These are phyloP conservation scores for Blastobotrys robertii DNA, from an alignment of 805 yeast species.

Conservation along the genomic window DNA sequence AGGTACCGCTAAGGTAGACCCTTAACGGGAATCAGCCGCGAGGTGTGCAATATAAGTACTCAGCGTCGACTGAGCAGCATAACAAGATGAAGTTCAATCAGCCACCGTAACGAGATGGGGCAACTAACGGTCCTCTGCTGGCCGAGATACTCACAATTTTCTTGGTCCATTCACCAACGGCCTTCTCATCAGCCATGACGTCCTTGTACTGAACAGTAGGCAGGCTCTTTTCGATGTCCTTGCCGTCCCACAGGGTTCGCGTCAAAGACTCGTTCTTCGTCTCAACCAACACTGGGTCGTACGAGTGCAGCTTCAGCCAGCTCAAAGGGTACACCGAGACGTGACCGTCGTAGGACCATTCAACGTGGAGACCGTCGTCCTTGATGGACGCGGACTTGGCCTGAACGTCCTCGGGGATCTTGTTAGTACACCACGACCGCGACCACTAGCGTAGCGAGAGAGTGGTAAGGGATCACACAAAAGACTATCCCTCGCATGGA, in stretches of 20 bases:
- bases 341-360: conserved; percentile 36
- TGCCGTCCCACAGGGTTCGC: conserved; percentile 37
- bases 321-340: conserved; percentile 28
- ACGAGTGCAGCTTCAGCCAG: conserved; percentile 44
- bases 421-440: too few relatives aligned
- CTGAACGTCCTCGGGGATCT: conserved; percentile 27
- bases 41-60: too few relatives aligned
- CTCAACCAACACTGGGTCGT: conserved; percentile 38
- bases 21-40: too few relatives aligned
- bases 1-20: too few relatives aligned
- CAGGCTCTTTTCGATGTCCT: conserved; percentile 30
- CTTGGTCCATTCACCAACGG: conserved; percentile 45
- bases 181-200: conserved; percentile 37
- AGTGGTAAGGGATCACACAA: too few relatives aligned
- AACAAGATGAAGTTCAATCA: too few relatives aligned
- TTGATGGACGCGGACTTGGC: conserved; percentile 16
- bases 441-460: conserved; percentile 6
- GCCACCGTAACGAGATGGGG: too few relatives aligned
- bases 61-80: too few relatives aligned
- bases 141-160: conserved; percentile 28
- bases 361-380: conserved; percentile 13
- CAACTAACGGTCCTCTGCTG: too few relatives aligned
- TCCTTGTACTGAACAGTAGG: conserved; percentile 42
- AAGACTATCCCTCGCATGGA: too few relatives aligned
- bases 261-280: conserved; percentile 25